phyloP scores from a whole-genome alignment of 768 basidiomycete genomes.

The Fibroporia radiculosa region DNA sequence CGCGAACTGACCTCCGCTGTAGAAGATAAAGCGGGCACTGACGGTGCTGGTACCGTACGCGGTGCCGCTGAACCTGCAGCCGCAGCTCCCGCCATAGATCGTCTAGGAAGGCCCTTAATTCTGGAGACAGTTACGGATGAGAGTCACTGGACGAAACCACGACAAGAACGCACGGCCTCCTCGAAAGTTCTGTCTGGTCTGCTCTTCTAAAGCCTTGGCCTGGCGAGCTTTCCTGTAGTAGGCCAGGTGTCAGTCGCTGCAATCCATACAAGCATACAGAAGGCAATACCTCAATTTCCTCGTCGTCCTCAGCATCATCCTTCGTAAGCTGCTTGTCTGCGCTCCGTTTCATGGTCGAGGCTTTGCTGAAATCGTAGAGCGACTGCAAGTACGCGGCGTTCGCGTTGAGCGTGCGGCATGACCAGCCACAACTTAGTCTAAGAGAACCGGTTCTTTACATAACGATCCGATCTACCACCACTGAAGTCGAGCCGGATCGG shows the following conservation, averaged over 20 bases:
- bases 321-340: slow-evolving; percentile 68
- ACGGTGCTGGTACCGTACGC: slow-evolving; percentile 9
- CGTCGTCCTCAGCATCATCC: slow-evolving; percentile 39
- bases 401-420: too few relatives aligned
- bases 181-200: slow-evolving; percentile 45
- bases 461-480: too few relatives aligned
- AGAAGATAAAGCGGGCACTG: not conserved
- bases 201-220: slow-evolving; percentile 48
- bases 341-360: slow-evolving; percentile 54
- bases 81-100: slow-evolving; percentile 21
- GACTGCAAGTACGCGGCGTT: not conserved
- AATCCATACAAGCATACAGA: not conserved
- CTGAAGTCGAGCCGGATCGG: too few relatives aligned
- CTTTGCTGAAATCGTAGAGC: not conserved
- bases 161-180: slow-evolving; percentile 41
- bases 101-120: slow-evolving; percentile 60
- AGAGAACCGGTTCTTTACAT: too few relatives aligned
- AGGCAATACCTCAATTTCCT: slow-evolving; percentile 25
- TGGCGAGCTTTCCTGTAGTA: slow-evolving; percentile 34
- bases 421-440: too few relatives aligned
- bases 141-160: not conserved
- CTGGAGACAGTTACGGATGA: slow-evolving; percentile 18
- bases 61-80: slow-evolving; percentile 10
- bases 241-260: not conserved
- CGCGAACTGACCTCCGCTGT: not conserved